These are phyloP conservation scores for Solanum tarijense DNA, from an alignment of 257 asterid species.

Conservation along the genomic window DNA sequence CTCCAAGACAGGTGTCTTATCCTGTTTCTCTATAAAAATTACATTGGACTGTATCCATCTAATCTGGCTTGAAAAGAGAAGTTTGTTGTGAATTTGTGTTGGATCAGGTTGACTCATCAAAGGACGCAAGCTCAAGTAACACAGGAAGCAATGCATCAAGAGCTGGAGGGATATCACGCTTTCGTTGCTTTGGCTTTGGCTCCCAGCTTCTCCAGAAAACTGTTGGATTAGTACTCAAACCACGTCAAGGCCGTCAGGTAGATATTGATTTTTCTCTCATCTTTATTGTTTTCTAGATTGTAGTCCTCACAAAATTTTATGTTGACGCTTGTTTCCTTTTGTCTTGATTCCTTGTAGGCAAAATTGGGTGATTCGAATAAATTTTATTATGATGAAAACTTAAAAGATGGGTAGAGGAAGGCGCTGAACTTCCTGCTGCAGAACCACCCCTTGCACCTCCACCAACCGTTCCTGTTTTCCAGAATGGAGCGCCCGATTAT, in stretches of 20 bases:
- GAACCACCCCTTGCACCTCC: constrained; percentile 79
- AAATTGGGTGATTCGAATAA: constrained; percentile 85
- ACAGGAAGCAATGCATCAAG: constrained; percentile 40
- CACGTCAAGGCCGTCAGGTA: constrained; percentile 35
- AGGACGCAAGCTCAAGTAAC: constrained; percentile 44
- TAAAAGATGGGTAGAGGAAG: constrained; percentile 98
- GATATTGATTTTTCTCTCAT: background rate
- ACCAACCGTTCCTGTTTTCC: constrained; percentile 55
- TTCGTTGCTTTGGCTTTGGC: constrained; percentile 20
- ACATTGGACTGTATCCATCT: background rate
- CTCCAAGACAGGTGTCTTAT: constrained; percentile 74
- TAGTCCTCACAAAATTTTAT: background rate
- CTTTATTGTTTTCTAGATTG: background rate
- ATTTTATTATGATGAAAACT: constrained; percentile 81
- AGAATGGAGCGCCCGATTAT: constrained; percentile 67
- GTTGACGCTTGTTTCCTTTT: background rate
- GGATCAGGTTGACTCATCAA: constrained; percentile 54
- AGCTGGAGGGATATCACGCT: constrained; percentile 6
- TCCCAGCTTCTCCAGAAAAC: constrained; percentile 36
- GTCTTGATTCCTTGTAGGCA: constrained; percentile 38
- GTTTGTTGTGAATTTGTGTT: background rate
- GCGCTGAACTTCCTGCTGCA: constrained; percentile 56
- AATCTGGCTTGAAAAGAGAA: background rate
- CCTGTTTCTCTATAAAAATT: background rate
- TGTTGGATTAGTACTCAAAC: constrained; percentile 29